phyloP scores from a whole-genome alignment of 768 basidiomycete genomes.

The Amanita pseudoporphyria region DNA sequence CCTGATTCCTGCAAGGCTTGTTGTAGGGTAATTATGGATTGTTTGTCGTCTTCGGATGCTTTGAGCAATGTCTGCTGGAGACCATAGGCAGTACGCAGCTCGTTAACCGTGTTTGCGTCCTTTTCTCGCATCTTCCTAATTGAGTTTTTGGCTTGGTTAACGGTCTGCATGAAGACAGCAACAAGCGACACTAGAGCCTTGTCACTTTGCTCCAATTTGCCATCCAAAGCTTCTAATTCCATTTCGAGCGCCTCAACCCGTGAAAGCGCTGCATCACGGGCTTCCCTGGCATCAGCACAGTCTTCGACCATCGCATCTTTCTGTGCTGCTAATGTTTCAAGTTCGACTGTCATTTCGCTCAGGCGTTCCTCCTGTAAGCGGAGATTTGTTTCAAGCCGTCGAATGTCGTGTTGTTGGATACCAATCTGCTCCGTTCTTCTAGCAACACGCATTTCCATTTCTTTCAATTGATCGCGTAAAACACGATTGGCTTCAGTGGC shows the following conservation, averaged over 20 bases:
- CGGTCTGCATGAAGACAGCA: conserved; percentile 27
- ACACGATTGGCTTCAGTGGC: conserved; percentile 42
- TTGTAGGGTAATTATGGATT: not conserved
- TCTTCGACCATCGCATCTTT: conserved; percentile 81
- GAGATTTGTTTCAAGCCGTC: conserved; percentile 66
- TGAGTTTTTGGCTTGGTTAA: conserved; percentile 15
- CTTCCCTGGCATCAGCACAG: conserved; percentile 67
- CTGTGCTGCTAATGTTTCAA: conserved; percentile 56
- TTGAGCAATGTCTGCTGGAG: not conserved
- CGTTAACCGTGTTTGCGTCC: not conserved
- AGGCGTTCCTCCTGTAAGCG: conserved; percentile 68
- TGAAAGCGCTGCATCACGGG: conserved; percentile 53
- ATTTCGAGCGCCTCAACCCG: conserved; percentile 55
- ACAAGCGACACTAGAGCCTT: conserved; percentile 28
- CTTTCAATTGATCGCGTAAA: conserved; percentile 55
- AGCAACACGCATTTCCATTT: conserved; percentile 55
- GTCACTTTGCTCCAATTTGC: conserved; percentile 21
- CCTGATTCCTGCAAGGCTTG: not conserved
- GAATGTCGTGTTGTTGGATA: conserved; percentile 71
- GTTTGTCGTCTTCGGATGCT: not conserved
- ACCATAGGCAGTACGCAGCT: not conserved
- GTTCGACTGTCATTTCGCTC: conserved; percentile 56
- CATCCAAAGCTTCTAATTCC: conserved; percentile 37
- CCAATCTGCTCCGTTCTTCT: conserved; percentile 68
- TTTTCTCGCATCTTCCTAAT: conserved; percentile 7